phyloP scores from a whole-genome alignment of 1,139 yeast species.

The Hyphopichia burtonii region DNA sequence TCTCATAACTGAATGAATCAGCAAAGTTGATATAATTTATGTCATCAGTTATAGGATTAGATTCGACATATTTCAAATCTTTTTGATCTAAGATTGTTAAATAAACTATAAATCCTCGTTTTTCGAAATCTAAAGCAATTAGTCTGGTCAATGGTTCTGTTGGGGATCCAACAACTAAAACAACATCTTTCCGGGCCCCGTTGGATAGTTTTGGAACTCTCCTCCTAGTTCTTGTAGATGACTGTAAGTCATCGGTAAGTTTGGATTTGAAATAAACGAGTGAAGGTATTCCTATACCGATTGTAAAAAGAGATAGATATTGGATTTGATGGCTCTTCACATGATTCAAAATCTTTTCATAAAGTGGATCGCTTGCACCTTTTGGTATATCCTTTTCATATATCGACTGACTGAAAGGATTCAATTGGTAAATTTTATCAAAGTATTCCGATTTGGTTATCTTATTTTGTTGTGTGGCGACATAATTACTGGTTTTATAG shows the following conservation, averaged over 20 bases:
- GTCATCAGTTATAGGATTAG: conserved; percentile 55
- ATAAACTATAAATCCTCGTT: conserved; percentile 78
- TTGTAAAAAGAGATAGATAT: conserved; percentile 19
- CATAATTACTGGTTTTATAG: conserved; percentile 21
- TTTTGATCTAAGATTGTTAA: conserved; percentile 66
- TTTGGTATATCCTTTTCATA: not conserved
- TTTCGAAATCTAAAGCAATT: conserved; percentile 71
- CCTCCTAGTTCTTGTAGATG: conserved; percentile 26
- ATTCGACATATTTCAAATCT: conserved; percentile 58
- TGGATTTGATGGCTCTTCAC: conserved; percentile 14
- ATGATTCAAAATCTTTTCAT: conserved; percentile 10
- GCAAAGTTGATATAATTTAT: conserved; percentile 44
- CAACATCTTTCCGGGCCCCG: conserved; percentile 75
- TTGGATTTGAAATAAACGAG: conserved; percentile 10
- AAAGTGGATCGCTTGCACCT: not conserved
- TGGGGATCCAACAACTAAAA: conserved; percentile 74
- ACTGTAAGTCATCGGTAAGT: not conserved
- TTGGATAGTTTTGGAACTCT: conserved; percentile 62
- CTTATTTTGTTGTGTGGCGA: conserved; percentile 24
- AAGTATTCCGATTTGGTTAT: conserved; percentile 16
- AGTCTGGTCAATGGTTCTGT: conserved; percentile 71
- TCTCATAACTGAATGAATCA: conserved; percentile 28
- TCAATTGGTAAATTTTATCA: conserved; percentile 15
- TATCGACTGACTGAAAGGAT: conserved; percentile 9
- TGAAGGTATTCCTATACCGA: conserved; percentile 30